Evolutionary conservation across 768 basidiomycete species (phyloP).

Genomic region (Agrocybe chaxingu): DNA sequence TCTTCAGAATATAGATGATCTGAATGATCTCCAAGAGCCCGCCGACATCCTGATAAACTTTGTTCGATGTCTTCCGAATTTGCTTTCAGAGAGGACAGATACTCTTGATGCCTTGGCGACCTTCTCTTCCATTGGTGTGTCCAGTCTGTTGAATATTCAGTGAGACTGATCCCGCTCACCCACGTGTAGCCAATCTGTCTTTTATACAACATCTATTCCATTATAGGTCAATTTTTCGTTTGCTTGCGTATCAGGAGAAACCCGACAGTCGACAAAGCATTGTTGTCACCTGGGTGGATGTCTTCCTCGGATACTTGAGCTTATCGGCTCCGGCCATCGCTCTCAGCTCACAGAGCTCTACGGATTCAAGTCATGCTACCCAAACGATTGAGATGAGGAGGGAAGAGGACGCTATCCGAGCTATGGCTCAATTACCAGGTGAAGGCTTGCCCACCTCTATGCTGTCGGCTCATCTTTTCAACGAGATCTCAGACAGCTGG

Average conservation of each 20-base stretch:
- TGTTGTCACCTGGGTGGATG: slow-evolving; percentile 66
- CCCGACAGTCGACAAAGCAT: slow-evolving; percentile 19
- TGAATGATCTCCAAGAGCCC: slow-evolving; percentile 5
- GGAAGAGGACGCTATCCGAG: slow-evolving; percentile 50
- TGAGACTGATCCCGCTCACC: not conserved
- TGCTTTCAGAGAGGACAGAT: not conserved
- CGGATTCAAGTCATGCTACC: not conserved
- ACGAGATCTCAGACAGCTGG: slow-evolving; percentile 48
- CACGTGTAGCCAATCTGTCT: slow-evolving; percentile 8
- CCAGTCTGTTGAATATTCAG: not conserved
- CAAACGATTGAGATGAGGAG: slow-evolving; percentile 35
- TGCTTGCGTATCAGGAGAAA: slow-evolving; percentile 28
- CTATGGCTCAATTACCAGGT: slow-evolving; percentile 69
- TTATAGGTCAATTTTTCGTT: slow-evolving; percentile 47
- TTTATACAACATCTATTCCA: slow-evolving; percentile 41
- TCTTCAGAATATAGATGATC: not conserved
- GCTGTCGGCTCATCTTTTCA: not conserved
- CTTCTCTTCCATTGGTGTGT: slow-evolving; percentile 7
- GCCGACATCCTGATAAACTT: slow-evolving; percentile 10
- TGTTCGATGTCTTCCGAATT: slow-evolving; percentile 2
- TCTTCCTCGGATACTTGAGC: slow-evolving; percentile 52
- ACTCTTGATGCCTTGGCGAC: not conserved
- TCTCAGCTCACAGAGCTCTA: not conserved
- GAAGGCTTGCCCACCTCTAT: not conserved
- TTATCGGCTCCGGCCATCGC: slow-evolving; percentile 25